Evolutionary conservation across 1,139 yeast genomes (phyloP).

Genomic region (Blastobotrys aristatus): DNA sequence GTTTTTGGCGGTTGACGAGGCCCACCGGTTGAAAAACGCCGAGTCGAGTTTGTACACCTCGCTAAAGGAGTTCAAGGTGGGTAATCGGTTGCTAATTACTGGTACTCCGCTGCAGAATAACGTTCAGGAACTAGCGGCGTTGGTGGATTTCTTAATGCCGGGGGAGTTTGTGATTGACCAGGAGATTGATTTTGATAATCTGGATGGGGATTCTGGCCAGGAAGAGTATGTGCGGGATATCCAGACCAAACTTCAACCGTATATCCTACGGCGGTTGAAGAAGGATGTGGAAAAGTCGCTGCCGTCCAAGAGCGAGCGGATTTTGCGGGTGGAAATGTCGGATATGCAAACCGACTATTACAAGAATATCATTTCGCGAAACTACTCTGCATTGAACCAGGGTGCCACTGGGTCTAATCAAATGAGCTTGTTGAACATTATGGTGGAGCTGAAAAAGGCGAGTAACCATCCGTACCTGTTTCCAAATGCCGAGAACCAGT

Average conservation of each 20-base stretch:
- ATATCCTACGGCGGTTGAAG: conserved; percentile 83
- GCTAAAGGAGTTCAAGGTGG: conserved; percentile 71
- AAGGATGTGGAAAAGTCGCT: conserved; percentile 96
- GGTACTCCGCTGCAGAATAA: conserved; percentile 98
- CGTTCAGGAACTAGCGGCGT: conserved; percentile 89
- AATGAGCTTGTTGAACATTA: conserved; percentile 78
- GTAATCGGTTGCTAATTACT: conserved; percentile 83
- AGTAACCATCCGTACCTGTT: conserved; percentile 95
- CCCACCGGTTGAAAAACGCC: conserved; percentile 91
- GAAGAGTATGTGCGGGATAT: conserved; percentile 82
- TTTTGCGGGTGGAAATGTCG: conserved; percentile 87
- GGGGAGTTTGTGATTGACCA: conserved; percentile 85
- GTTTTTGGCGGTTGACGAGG: conserved; percentile 96
- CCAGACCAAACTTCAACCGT: conserved; percentile 83
- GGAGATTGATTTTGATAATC: conserved; percentile 90
- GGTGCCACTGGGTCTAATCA: conserved; percentile 75
- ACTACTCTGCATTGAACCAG: conserved; percentile 84
- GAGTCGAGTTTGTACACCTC: conserved; percentile 92
- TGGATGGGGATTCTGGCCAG: conserved; percentile 80
- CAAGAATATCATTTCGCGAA: conserved; percentile 85
- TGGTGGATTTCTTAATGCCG: conserved; percentile 94
- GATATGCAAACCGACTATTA: conserved; percentile 95
- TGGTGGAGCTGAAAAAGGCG: conserved; percentile 95
- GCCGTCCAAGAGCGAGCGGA: conserved; percentile 93
- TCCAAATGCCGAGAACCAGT: conserved; percentile 88